phyloP scores from a whole-genome alignment of 2,329 filamentous ascomycete genomes.

The Xylariaceae sp. region DNA sequence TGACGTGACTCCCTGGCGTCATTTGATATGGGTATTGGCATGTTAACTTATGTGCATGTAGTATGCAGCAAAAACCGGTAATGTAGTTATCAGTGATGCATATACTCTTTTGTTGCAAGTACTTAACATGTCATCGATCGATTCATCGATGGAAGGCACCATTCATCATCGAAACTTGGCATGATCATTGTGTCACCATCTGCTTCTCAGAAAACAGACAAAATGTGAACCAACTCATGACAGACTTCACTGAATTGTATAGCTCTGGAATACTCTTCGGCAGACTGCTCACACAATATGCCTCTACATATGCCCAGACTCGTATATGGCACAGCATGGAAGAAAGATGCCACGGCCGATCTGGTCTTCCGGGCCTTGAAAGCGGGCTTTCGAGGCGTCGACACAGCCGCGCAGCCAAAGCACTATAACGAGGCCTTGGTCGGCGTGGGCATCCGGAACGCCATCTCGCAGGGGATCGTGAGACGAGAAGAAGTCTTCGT shows the following conservation, averaged over 20 bases:
- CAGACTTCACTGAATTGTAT: background rate
- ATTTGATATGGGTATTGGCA: no score
- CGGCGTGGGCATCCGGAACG: constrained; percentile 59
- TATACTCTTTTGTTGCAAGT: no score
- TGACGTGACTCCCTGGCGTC: no score
- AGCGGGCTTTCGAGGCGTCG: constrained; percentile 65
- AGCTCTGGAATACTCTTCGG: background rate
- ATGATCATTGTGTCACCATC: background rate
- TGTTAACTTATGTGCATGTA: no score
- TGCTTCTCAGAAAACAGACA: background rate
- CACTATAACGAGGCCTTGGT: constrained; percentile 73
- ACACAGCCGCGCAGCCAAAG: constrained; percentile 72
- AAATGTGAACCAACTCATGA: constrained; percentile 1
- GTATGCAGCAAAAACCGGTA: no score
- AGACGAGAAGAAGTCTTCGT: constrained; percentile 59
- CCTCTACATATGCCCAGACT: constrained; percentile 44
- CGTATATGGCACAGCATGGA: constrained; percentile 84
- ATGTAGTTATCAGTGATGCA: no score
- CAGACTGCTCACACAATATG: constrained; percentile 17
- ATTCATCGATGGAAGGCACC: no score
- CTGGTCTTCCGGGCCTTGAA: constrained; percentile 65
- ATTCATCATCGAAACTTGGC: background rate
- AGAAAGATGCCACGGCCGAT: constrained; percentile 60
- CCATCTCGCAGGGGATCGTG: constrained; percentile 55
- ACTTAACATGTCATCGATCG: no score